phyloP scores from a whole-genome alignment of 2,329 filamentous ascomycete genomes.

The Metarhizium anisopliae region DNA sequence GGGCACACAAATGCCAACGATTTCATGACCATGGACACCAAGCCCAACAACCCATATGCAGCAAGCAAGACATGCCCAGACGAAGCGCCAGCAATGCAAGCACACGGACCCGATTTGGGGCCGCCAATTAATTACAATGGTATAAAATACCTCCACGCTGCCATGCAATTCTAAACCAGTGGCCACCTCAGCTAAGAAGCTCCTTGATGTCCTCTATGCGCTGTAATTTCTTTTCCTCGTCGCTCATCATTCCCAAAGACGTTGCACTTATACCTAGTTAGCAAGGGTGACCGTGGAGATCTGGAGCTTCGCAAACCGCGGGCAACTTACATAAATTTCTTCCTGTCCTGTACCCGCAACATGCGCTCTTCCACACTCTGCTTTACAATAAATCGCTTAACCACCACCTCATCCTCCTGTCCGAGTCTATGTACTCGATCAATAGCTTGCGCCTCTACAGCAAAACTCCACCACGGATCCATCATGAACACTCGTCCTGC shows the following conservation, averaged over 20 bases:
- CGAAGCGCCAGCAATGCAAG: background rate
- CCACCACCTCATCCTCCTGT: conserved; percentile 75
- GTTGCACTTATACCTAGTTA: conserved; percentile 56
- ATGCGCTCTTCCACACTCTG: conserved; percentile 93
- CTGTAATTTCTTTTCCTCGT: conserved; percentile 85
- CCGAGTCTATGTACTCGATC: conserved; percentile 97
- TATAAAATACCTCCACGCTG: background rate
- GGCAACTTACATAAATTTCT: conserved; percentile 79
- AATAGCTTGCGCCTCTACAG: conserved; percentile 92
- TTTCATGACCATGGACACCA: background rate
- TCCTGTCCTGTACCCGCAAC: conserved; percentile 85
- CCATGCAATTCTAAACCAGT: background rate
- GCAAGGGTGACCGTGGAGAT: conserved; percentile 1
- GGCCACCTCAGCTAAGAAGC: conserved; percentile 52
- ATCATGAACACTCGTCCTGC: conserved; percentile 95
- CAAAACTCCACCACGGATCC: conserved; percentile 99
- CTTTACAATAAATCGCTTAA: conserved; percentile 81
- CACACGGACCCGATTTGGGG: background rate
- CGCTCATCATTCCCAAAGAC: conserved; percentile 86
- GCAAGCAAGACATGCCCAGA: background rate
- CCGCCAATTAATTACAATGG: background rate
- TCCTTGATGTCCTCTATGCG: conserved; percentile 92
- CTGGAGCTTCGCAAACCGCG: background rate
- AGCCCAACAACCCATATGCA: background rate
- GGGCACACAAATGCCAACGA: background rate